Base-by-base conservation (phyloP, 495 filamentous ascomycete species). In the Xylaria palmicola region DNA sequence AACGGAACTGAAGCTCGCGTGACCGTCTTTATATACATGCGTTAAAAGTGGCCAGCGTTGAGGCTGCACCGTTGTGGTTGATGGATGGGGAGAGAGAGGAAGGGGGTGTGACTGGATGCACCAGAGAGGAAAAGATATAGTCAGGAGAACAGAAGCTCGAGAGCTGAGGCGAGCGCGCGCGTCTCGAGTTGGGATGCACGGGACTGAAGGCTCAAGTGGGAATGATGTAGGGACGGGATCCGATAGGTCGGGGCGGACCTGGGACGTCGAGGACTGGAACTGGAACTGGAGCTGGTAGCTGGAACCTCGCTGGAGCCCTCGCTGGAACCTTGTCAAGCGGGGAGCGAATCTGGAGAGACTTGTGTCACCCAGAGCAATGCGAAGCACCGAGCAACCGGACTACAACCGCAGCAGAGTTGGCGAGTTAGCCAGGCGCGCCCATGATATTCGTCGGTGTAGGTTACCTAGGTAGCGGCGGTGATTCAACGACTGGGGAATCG, bases 1-100 rank as follows among this genome's bases (percentile, higher is more conserved):
- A 74, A 71, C 68, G 70, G 68, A 64, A 72, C 70, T 72, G 67
- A 68, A 49, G 60, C 71, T 60, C 72, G 71, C 68, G 65, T 65
- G 67, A 71, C 70, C 72, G 77, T 37, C 40, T 40, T 76, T 78
- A 78, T 81, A 77, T 79, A 80, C 72, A 76, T 73, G 62, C 67
- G 55, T 53, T 62, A 37, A 40, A 15, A 13, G 43, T 43, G 48
- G 52, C 47, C 43, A 58, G 50, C 49, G 52, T 64, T 53, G 59
- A 62, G 54, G 56, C 45, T 64, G 45, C 44, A 48, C 59, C 22
- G 22, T 50, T 52, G 45, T 59, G 49, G 62, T 61, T 62, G 32
- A 59, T 50, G 49, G 62, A 60, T 60, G 40, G 20, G 22, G 54
- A 57, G 61, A 54, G 39, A 52, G 40, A 52, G 26, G 17, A 40